Percentiles rank a stretch among this genome's conserved stretches.
Evolutionary conservation across 2,329 filamentous ascomycete species (phyloP).

Genomic region (Endoconidiophora laricicola): DNA sequence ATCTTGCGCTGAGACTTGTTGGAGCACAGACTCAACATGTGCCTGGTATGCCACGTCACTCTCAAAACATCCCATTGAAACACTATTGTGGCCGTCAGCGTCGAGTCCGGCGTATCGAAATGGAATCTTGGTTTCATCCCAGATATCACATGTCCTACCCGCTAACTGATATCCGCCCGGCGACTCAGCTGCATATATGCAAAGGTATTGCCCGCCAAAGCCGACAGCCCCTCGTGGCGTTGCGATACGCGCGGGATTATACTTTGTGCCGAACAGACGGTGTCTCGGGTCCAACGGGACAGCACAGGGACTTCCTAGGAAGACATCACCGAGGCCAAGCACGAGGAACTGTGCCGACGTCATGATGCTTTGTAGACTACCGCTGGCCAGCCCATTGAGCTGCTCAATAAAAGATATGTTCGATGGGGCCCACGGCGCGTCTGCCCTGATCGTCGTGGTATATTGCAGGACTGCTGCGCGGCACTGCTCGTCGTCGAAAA

Average conservation of each 20-base stretch:
- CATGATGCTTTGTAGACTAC: constrained; percentile 17
- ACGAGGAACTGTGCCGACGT: constrained; percentile 22
- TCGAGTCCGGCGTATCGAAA: not conserved
- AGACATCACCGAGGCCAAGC: constrained; percentile 25
- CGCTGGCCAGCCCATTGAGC: constrained; percentile 19
- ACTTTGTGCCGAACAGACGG: constrained; percentile 23
- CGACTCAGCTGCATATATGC: constrained; percentile 24
- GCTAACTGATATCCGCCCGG: constrained; percentile 24
- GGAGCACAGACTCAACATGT: too few relatives aligned
- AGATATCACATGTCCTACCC: constrained; percentile 21
- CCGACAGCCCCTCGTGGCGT: constrained; percentile 23
- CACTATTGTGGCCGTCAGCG: not conserved
- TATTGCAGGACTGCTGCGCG: constrained; percentile 41
- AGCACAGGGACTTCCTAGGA: constrained; percentile 23
- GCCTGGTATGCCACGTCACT: too few relatives aligned
- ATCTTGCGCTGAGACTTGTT: not conserved
- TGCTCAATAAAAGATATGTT: constrained; percentile 37
- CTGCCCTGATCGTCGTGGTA: constrained; percentile 41
- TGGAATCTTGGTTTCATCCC: constrained; percentile 16
- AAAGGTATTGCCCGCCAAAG: constrained; percentile 23
- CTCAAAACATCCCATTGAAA: too few relatives aligned
- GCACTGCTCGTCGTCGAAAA: constrained; percentile 23
- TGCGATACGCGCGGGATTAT: constrained; percentile 23
- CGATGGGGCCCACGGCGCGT: constrained; percentile 45
- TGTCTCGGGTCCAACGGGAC: constrained; percentile 22